Base-by-base conservation (phyloP, 768 basidiomycete genomes). In the Ramaria rubella region DNA sequence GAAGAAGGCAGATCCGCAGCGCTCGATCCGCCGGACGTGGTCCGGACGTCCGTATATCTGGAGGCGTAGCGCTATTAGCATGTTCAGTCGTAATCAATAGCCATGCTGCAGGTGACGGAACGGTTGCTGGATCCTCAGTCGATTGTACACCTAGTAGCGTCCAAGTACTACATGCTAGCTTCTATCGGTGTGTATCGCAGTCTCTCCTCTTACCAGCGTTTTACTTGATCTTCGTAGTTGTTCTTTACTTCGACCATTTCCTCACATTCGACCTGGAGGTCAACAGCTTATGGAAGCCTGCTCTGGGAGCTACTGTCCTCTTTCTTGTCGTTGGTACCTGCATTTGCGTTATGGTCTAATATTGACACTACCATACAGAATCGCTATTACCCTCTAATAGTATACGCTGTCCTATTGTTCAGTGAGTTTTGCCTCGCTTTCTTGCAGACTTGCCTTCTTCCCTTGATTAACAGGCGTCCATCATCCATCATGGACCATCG, bases 101-200 rank as follows among this genome's bases (percentile, higher is more conserved):
- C 5, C n/a, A 42, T 21, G 17, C 40, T 17, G 46, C 46, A 48
- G 29, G 29, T 26, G 12, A 26, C 43, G 19, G 43, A 24, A 45
- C 43, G 21, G 19, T 19, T 24, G 43, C 19, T 8, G 24, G 19
- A 51, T 34, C 5, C 49, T 2, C 49, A 51, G 49, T 7, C 21
- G 8, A 36, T 36, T 14, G 8, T 33, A 5, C 49, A 24, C 15
- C 29, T 51, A 26, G n/a, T 31, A 31, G 49, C 49, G 12, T 51
- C 49, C 14, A 51, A 51, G 33, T 51, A 51, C 29, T 51, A 51
- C 49, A 31, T 51, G 31, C 19, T 51, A 31, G 49, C 49, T 21
- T 51, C 49, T 33, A 17, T 51, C 21, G 49, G 49, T 51, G 15
- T 51, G 49, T 51, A 23, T 27, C 19, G 26, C 15, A 46, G 44